phyloP scores from a whole-genome alignment of 2,329 filamentous ascomycete genomes.

The Diaporthe longicolla region DNA sequence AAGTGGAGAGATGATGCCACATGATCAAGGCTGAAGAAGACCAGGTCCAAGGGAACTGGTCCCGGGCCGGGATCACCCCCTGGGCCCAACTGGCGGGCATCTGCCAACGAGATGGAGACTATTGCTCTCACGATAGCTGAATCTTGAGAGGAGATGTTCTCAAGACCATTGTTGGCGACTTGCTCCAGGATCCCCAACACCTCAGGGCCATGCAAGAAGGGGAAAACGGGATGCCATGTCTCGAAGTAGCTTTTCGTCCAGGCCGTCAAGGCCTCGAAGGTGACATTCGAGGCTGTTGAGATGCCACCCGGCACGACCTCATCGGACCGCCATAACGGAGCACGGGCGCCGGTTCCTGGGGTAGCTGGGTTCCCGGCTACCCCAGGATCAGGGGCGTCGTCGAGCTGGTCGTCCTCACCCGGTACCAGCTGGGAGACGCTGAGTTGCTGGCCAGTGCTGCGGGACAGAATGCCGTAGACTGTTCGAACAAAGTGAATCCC shows the following conservation, averaged over 20 bases:
- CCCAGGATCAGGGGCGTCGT: conserved; percentile 45
- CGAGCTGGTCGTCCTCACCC: conserved; percentile 68
- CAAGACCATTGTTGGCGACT: conserved; percentile 56
- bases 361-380: conserved; percentile 5
- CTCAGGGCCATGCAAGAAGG: conserved; percentile 68
- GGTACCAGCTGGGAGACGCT: conserved; percentile 61
- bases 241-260: conserved; percentile 70
- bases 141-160: conserved; percentile 43
- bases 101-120: conserved; percentile 67
- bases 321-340: conserved; percentile 53
- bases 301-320: conserved; percentile 50
- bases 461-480: conserved; percentile 64
- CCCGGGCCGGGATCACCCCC: conserved; percentile 45
- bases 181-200: conserved; percentile 63
- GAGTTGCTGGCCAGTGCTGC: conserved; percentile 33
- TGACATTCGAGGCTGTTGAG: conserved; percentile 42
- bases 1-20: conserved; percentile 64
- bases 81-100: conserved; percentile 59
- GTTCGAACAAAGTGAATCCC: conserved; percentile 72
- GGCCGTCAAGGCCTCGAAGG: conserved; percentile 63
- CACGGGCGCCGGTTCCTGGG: conserved; percentile 46
- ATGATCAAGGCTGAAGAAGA: conserved; percentile 64
- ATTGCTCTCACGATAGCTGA: conserved; percentile 53
- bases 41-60: conserved; percentile 57
- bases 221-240: conserved; percentile 70